A percentile compares a stretch with the other conserved stretches of the same genome.
Evolutionary conservation across 805 yeast species (phyloP).

Genomic region (Sugiyamaella qingdaonensis): DNA sequence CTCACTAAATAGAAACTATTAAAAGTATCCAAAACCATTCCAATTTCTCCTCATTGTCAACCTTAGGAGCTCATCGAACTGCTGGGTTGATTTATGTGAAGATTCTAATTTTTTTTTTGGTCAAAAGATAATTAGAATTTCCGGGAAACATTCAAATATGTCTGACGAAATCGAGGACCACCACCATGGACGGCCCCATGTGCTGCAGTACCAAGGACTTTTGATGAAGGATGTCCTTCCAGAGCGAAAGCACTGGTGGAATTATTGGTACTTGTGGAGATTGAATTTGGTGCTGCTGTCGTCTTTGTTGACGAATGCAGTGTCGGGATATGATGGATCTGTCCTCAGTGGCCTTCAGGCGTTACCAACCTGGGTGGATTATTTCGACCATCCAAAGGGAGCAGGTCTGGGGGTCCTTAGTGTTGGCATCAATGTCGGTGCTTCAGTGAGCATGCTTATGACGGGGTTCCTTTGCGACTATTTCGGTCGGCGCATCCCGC

Average conservation of each 20-base stretch:
- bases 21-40: background rate
- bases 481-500: slow-evolving; percentile 59
- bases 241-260: slow-evolving; percentile 5
- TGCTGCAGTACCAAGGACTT: slow-evolving; percentile 2
- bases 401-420: slow-evolving; percentile 13
- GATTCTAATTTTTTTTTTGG: too few relatives aligned
- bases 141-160: too few relatives aligned
- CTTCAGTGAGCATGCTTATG: slow-evolving; percentile 63
- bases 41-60: too few relatives aligned
- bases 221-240: slow-evolving; percentile 10
- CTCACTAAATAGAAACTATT: background rate
- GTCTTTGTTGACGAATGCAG: slow-evolving; percentile 12
- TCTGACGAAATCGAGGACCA: too few relatives aligned
- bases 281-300: slow-evolving; percentile 16
- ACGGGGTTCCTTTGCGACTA: slow-evolving; percentile 56
- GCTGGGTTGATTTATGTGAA: too few relatives aligned
- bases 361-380: slow-evolving; percentile 23
- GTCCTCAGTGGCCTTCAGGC: slow-evolving; percentile 18
- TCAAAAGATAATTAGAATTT: too few relatives aligned
- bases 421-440: slow-evolving; percentile 43
- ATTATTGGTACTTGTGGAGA: slow-evolving; percentile 10
- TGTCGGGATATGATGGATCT: slow-evolving; percentile 18
- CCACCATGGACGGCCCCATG: background rate
- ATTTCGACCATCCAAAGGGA: slow-evolving; percentile 16
- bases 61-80: too few relatives aligned